These are phyloP conservation scores for Davidsoniella neocaledoniae DNA, from an alignment of 2,329 filamentous ascomycete species.

Conservation along the genomic window DNA sequence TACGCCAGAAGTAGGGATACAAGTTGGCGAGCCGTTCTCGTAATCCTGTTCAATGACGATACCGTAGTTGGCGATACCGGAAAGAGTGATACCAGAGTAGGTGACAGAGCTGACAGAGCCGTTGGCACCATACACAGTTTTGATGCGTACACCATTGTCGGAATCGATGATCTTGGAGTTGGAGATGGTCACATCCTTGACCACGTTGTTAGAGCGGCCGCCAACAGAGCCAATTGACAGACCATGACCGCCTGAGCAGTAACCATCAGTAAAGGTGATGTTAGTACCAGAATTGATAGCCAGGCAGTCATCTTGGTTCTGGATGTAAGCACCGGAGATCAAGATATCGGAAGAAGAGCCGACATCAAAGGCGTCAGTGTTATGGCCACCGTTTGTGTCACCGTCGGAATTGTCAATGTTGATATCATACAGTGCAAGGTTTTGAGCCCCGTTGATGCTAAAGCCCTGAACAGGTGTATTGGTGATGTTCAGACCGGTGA, in stretches of 20 bases:
- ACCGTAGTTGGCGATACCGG: conserved; percentile 25
- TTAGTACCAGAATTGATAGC: conserved; percentile 37
- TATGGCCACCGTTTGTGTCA: conserved; percentile 24
- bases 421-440: conserved; percentile 21
- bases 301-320: conserved; percentile 47
- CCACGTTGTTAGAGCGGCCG: conserved; percentile 33
- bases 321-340: conserved; percentile 34
- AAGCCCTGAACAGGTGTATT: conserved; percentile 28
- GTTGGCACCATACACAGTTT: conserved; percentile 30
- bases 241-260: conserved; percentile 29
- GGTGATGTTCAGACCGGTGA: conserved; percentile 23
- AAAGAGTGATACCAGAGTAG: conserved; percentile 27
- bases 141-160: conserved; percentile 34
- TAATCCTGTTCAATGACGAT: conserved; percentile 29
- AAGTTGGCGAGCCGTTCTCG: conserved; percentile 29
- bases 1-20: conserved; percentile 30
- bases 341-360: conserved; percentile 30
- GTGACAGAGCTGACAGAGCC: conserved; percentile 27
- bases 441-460: conserved; percentile 22
- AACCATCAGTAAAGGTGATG: conserved; percentile 28
- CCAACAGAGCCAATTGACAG: conserved; percentile 28
- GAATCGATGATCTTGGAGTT: conserved; percentile 34
- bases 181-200: conserved; percentile 32
- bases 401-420: conserved; percentile 25
- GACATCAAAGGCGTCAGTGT: conserved; percentile 45